A percentile compares a stretch with the other conserved stretches of the same genome.
These are phyloP conservation scores for Cenococcum geophilum DNA, from an alignment of 495 filamentous ascomycete genomes.

Conservation along the genomic window DNA sequence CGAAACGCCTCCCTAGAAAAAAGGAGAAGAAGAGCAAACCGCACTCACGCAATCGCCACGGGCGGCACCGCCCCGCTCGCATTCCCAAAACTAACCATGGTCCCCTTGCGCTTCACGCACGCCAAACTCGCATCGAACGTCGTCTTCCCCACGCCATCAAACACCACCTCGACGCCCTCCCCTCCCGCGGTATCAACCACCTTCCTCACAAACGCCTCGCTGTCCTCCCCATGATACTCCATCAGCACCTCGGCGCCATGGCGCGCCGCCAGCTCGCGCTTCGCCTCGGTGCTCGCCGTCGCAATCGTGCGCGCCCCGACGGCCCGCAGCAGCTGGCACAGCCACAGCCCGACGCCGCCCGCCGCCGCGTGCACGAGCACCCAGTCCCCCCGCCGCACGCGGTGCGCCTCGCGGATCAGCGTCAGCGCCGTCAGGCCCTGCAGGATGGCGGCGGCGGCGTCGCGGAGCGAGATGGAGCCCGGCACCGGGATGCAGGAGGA, in stretches of 20 bases:
- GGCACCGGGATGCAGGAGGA: slow-evolving; percentile 59
- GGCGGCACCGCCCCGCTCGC: slow-evolving; percentile 77
- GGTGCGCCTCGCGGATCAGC: slow-evolving; percentile 68
- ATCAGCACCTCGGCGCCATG: slow-evolving; percentile 68
- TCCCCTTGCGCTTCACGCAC: slow-evolving; percentile 72
- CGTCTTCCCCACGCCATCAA: slow-evolving; percentile 80
- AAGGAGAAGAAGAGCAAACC: neutral
- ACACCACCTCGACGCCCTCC: slow-evolving; percentile 70
- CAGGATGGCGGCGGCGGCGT: slow-evolving; percentile 63
- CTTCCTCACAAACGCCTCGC: slow-evolving; percentile 28
- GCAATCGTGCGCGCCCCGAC: slow-evolving; percentile 79
- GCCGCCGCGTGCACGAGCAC: slow-evolving; percentile 86
- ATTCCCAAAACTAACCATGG: slow-evolving; percentile 82
- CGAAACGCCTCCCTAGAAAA: neutral
- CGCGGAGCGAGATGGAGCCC: slow-evolving; percentile 50
- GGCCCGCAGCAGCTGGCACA: slow-evolving; percentile 66
- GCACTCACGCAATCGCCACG: slow-evolving; percentile 55
- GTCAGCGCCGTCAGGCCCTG: slow-evolving; percentile 86
- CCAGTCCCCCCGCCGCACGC: slow-evolving; percentile 72
- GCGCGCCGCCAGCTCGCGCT: slow-evolving; percentile 73
- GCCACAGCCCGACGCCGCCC: slow-evolving; percentile 74
- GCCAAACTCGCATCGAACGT: slow-evolving; percentile 84
- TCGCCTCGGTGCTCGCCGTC: slow-evolving; percentile 68
- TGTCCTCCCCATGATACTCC: slow-evolving; percentile 58
- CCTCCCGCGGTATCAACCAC: slow-evolving; percentile 38